Percentiles rank a stretch among this genome's conserved stretches.
Conservation (phyloP, 768 basidiomycete genomes). For the Boletus edulis region DNA sequence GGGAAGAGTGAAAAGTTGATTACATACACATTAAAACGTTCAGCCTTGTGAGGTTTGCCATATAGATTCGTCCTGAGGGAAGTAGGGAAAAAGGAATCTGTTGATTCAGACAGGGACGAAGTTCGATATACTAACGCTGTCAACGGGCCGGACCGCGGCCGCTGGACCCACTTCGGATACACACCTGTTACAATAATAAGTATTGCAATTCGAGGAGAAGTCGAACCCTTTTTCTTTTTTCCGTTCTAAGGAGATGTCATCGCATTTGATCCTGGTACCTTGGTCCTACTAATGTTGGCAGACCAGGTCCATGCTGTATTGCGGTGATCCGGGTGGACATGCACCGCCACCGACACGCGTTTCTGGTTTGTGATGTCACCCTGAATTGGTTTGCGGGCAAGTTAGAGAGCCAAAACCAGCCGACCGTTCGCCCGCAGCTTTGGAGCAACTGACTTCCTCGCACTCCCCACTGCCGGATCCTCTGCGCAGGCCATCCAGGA, state of each 20-base stretch:
- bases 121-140: too few species aligned
- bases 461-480: neutral
- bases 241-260: neutral
- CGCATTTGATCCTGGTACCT: constrained; percentile 2
- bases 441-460: constrained; percentile 7
- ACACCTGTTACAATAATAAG: too few species aligned
- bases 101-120: neutral
- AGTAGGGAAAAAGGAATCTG: neutral
- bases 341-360: constrained; percentile 26
- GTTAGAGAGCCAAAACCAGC: constrained; percentile 1
- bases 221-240: too few species aligned
- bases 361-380: constrained; percentile 28
- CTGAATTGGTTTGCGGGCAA: constrained; percentile 9
- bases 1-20: neutral
- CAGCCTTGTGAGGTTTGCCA: constrained; percentile 50
- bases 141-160: too few species aligned
- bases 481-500: constrained; percentile 12
- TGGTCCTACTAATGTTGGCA: neutral
- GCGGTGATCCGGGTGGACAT: constrained; percentile 7
- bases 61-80: neutral
- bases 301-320: constrained; percentile 1
- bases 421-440: constrained; percentile 10
- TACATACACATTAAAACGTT: constrained; percentile 78
- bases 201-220: too few species aligned
- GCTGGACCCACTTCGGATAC: too few species aligned